Conservation (phyloP, 2,329 filamentous ascomycete genomes). For the Exophiala bonariae region DNA sequence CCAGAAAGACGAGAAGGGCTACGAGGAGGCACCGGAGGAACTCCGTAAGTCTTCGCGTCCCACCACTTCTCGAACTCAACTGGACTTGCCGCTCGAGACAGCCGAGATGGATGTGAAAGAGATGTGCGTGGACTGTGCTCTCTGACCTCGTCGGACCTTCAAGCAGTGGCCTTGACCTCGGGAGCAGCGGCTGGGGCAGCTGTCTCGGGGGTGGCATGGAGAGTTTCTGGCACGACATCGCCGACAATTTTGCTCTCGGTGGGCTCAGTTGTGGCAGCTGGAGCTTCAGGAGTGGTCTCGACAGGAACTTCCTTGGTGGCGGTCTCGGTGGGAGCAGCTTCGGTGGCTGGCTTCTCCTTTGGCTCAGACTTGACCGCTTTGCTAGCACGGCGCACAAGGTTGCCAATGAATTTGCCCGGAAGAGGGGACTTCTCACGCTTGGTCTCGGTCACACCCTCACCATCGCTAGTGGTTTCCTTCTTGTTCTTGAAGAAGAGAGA, state of each 20-base stretch:
- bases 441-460: conserved; percentile 48
- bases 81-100: conserved; percentile 28
- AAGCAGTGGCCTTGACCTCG: conserved; percentile 29
- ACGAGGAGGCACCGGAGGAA: conserved; percentile 25
- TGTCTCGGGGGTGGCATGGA: conserved; percentile 15
- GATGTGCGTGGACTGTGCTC: conserved; percentile 28
- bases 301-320: conserved; percentile 11
- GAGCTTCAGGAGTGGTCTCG: conserved; percentile 29
- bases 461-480: conserved; percentile 41
- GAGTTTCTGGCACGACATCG: conserved; percentile 21
- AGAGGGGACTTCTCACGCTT: conserved; percentile 41
- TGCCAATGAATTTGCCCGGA: conserved; percentile 40
- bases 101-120: conserved; percentile 26
- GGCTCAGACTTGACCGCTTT: conserved; percentile 45
- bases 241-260: conserved; percentile 16
- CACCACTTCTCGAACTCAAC: conserved; percentile 34
- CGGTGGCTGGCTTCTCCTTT: conserved; percentile 35
- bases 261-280: conserved; percentile 30
- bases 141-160: conserved; percentile 32
- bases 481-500: conserved; percentile 58
- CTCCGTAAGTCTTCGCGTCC: conserved; percentile 27
- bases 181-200: conserved; percentile 16
- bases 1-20: conserved; percentile 32
- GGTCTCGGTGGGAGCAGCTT: conserved; percentile 25
- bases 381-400: conserved; percentile 51